Evolutionary conservation across 768 basidiomycete genomes (phyloP), one percentile per base, ranked within the genome.

Genomic region (Boletus coccyginus): DNA sequence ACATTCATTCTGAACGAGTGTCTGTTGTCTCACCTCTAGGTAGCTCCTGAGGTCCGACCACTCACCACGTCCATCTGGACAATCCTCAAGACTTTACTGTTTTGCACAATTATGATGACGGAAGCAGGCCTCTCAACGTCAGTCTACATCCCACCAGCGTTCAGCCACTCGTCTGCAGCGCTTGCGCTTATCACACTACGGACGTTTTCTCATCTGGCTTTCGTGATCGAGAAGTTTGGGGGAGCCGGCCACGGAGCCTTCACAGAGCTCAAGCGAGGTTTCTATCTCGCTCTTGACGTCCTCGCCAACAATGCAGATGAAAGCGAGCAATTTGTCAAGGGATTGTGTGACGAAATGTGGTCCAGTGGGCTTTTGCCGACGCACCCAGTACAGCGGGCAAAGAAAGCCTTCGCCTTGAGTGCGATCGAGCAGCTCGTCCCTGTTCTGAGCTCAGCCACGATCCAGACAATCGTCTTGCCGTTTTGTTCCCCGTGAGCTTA

Each of bases 201-300:
- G 29, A 81, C 80, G 0, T 77, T 94, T 12, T 83, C 81, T 12
- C 80, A 84, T 64, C 75, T 92, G 19, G 84, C 90, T 3, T 91
- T 91, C 63, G 80, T 93, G 46, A 82, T 93, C 9, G 83, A 86
- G 10, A 84, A 88, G 62, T 92, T 94, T 60, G 92, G 92, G 3
- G 88, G 90, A 9, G 70, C 74, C 0, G 75, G 74, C 16, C 71
- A 73, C 19, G 77, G 78, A 21, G 82, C 86, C 3, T 88, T 95
- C 64, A 64, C 77, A 29, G 88, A 93, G 63, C 78, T 94, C 41
- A 86, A 87, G 62, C 83, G 83, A 62, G 82, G 80, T 2, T 89
- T 91, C 61, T 92, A 90, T 67, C 79, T 87, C 32, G 84, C 90
- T 2, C 73, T 94, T 24, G 92, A 95, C 60, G 75, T 94, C 39